Conservation (phyloP, 1,284 basidiomycete species). For the Trametes pubescens region DNA sequence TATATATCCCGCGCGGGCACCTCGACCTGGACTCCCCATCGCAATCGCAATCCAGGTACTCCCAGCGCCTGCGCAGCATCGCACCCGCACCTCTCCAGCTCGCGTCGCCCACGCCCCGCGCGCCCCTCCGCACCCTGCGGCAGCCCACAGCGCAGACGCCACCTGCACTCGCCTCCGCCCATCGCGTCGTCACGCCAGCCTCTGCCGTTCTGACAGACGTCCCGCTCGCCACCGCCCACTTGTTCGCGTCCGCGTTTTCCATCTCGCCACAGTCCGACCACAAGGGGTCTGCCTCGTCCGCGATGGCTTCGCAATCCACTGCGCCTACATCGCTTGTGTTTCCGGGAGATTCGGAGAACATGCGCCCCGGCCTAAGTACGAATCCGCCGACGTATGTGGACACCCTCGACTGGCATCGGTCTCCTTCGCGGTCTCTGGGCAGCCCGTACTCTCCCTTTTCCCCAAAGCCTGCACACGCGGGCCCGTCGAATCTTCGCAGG, state of each 20-base stretch:
- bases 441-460: conserved; percentile 19
- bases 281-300: conserved; percentile 15
- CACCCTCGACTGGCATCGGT: conserved; percentile 18
- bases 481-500: conserved; percentile 1
- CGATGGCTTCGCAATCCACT: conserved; percentile 17
- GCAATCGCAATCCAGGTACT: conserved; percentile 30
- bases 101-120: conserved; percentile 25
- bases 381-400: conserved; percentile 12
- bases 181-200: conserved; percentile 7
- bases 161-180: neutral
- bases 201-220: conserved; percentile 17
- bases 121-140: conserved; percentile 15
- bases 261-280: conserved; percentile 18
- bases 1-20: conserved; percentile 16
- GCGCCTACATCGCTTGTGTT: conserved; percentile 27
- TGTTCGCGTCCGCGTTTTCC: conserved; percentile 11
- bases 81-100: conserved; percentile 33
- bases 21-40: conserved; percentile 16
- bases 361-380: conserved; percentile 8
- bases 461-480: conserved; percentile 15
- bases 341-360: conserved; percentile 19
- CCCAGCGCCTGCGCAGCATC: conserved; percentile 32
- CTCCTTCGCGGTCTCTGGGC: conserved; percentile 16
- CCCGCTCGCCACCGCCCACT: conserved; percentile 9
- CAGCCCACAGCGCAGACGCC: conserved; percentile 9